These are phyloP conservation scores for Nakaseomyces nivariensis DNA, from an alignment of 1,139 yeast genomes.

Conservation along the genomic window DNA sequence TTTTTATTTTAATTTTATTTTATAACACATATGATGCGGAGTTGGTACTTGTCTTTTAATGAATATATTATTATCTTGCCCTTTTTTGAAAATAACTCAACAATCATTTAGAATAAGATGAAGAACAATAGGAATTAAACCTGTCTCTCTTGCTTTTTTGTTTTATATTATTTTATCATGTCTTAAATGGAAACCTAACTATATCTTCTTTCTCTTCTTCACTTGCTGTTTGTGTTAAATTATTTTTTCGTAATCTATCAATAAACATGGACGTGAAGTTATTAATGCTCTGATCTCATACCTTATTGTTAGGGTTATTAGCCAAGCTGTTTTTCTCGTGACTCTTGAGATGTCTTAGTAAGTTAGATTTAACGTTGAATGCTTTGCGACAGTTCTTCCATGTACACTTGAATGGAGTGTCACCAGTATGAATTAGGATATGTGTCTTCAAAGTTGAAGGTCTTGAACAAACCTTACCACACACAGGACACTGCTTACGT, in stretches of 20 bases:
- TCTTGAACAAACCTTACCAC: constrained; percentile 72
- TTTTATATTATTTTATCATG: too few relatives aligned
- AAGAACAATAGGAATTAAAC: too few relatives aligned
- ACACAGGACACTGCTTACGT: constrained; percentile 43
- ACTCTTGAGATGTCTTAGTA: constrained; percentile 65
- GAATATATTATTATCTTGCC: background rate
- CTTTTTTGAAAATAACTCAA: too few relatives aligned
- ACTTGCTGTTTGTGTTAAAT: too few relatives aligned
- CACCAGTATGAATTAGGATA: constrained; percentile 80
- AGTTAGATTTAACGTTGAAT: constrained; percentile 73
- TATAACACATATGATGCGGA: too few relatives aligned
- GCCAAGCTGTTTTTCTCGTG: constrained; percentile 32
- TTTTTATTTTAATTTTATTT: too few relatives aligned
- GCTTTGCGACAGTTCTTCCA: constrained; percentile 59
- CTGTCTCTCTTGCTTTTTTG: too few relatives aligned
- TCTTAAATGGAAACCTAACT: too few relatives aligned
- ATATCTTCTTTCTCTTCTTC: too few relatives aligned
- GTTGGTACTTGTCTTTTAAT: background rate
- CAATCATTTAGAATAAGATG: background rate
- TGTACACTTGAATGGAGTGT: constrained; percentile 66
- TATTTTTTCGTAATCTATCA: too few relatives aligned
- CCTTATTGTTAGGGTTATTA: background rate
- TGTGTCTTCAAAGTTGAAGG: constrained; percentile 81
- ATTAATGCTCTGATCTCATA: background rate
- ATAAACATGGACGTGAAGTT: too few relatives aligned